Evolutionary conservation across 176 grass and related monocot species (phyloP), one percentile per base, ranked within the genome.

Genomic region (Juncus effusus): DNA sequence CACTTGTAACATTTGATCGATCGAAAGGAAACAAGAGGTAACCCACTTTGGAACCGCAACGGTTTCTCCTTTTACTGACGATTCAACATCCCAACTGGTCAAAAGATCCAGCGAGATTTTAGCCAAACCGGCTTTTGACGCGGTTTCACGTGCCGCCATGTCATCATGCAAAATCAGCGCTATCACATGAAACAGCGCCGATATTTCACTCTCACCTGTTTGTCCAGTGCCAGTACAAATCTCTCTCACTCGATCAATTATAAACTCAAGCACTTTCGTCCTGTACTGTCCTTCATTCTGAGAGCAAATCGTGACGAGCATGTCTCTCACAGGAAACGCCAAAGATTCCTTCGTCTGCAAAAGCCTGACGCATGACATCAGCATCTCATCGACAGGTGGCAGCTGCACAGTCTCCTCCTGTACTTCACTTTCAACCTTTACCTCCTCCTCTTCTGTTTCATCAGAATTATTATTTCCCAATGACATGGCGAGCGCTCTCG

Each of bases 121-220:
- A 56, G 88, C 63, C 66, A 99, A 72, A 77, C 89, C 89, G 65
- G 83, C 83, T 58, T 85, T 69, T 45, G 75, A 84, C 40, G 83
- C 83, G 77, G 88, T 78, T 71, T 93, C 85, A 51, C 94, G 83
- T 28, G 89, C 85, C 54, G 77, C 89, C 36, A 69, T 63, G 65
- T 99, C 94, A 63, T 85, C 94, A 84, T 99, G 85, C 7, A 99
- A 82, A 83, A 99, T 86, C 69, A 99, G 78, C 79, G 94, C 85
- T 69, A 99, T 77, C 62, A 99, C 89, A 82, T 99, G 94, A 56
- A 93, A 93, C 62, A 90, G 57, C 11, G 89, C 76, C 73, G 89
- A 93, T 16, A 99, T 69, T 68, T 54, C 74, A 51, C 56, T 82
- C 65, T 65, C 76, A 51, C 81, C 89, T 38, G 73, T 65, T 53